Conservation (phyloP, 164 flowering plant species). For the Buxus sempervirens region DNA sequence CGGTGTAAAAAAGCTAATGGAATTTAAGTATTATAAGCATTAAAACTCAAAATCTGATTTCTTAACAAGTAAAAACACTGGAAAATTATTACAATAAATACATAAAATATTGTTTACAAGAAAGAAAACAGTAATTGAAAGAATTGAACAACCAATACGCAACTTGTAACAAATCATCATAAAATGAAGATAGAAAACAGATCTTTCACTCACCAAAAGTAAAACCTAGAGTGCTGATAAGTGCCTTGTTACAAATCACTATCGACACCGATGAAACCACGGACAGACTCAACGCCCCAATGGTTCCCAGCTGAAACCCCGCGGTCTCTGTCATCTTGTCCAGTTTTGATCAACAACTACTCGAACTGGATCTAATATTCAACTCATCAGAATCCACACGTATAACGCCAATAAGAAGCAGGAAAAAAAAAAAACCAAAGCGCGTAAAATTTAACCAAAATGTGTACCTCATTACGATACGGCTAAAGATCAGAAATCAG, state of each 20-base stretch:
- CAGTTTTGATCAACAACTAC: not conserved
- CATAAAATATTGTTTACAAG: no score
- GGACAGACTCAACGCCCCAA: constrained; percentile 67
- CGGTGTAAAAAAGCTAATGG: no score
- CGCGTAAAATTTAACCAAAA: not conserved
- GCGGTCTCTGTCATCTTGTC: constrained; percentile 50
- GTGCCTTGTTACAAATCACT: constrained; percentile 75
- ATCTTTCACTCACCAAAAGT: constrained; percentile 43
- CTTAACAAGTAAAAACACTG: no score
- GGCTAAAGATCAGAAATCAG: constrained; percentile 6
- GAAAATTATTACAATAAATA: no score
- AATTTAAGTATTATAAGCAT: no score
- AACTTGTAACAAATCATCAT: not conserved
- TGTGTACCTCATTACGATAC: constrained; percentile 12
- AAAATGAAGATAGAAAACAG: not conserved
- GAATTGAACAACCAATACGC: not conserved
- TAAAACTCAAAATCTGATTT: no score
- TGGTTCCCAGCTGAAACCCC: constrained; percentile 67
- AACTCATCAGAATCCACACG: constrained; percentile 12
- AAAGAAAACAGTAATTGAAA: no score
- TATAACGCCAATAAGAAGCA: not conserved
- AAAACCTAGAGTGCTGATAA: constrained; percentile 62
- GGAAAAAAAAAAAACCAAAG: not conserved
- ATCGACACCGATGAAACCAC: constrained; percentile 75
- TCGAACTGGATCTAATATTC: constrained; percentile 14